These are phyloP conservation scores for Auricularia sp. DNA, from an alignment of 768 basidiomycete genomes.

Conservation along the genomic window DNA sequence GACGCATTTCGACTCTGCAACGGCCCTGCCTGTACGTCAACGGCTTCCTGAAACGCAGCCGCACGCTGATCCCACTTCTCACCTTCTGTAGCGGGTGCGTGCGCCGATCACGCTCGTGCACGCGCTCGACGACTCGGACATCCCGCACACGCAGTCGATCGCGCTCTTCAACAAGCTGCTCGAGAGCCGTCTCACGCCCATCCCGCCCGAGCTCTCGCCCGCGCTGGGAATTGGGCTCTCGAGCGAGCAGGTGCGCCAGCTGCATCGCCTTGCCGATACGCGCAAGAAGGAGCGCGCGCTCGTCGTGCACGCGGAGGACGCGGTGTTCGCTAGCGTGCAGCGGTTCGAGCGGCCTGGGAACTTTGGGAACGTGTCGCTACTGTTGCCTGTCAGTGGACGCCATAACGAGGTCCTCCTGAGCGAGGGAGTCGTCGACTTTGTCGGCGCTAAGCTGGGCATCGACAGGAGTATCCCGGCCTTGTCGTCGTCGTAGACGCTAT, in stretches of 20 bases:
- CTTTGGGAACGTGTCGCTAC: not conserved
- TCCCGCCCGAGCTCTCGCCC: constrained; percentile 28
- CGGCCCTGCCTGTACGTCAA: constrained; percentile 43
- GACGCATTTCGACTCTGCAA: constrained; percentile 54
- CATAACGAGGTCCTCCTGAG: not conserved
- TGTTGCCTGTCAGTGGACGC: not conserved
- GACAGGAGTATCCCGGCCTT: not conserved
- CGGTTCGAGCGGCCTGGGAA: not conserved
- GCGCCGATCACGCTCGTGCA: constrained; percentile 65
- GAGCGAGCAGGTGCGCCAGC: not conserved
- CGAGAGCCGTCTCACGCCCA: constrained; percentile 47
- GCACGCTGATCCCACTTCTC: not conserved
- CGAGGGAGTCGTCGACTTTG: not conserved
- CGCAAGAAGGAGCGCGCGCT: not conserved
- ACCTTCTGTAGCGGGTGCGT: constrained; percentile 42
- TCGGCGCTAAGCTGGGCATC: not conserved
- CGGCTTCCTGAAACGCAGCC: not conserved
- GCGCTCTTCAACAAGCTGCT: constrained; percentile 58
- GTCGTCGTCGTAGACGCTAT: too few relatives aligned
- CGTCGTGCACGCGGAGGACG: not conserved
- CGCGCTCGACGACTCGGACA: constrained; percentile 63
- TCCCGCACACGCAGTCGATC: constrained; percentile 58
- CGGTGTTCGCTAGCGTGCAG: not conserved
- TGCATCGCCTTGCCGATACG: not conserved
- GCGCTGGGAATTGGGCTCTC: constrained; percentile 3